These are phyloP conservation scores for Syncephalastrum sp. DNA, from an alignment of 371 early-diverging fungal species.

Conservation along the genomic window DNA sequence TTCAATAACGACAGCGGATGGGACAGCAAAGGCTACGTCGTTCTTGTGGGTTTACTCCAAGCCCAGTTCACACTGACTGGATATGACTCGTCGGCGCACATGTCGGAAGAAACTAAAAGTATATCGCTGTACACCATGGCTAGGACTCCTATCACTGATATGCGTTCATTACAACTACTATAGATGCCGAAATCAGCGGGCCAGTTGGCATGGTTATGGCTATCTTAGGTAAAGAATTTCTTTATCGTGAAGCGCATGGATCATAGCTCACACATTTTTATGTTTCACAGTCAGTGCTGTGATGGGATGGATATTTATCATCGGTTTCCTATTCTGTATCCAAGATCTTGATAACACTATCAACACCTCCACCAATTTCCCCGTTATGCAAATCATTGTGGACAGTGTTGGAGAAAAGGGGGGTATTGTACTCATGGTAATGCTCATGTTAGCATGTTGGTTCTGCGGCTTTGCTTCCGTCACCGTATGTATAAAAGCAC, in stretches of 20 bases:
- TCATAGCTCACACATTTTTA: neutral
- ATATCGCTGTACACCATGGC: conserved; percentile 34
- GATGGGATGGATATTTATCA: conserved; percentile 40
- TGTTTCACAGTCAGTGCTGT: conserved; percentile 24
- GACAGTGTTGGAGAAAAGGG: conserved; percentile 51
- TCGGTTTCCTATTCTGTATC: conserved; percentile 39
- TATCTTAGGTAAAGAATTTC: conserved; percentile 3
- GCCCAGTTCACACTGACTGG: conserved; percentile 48
- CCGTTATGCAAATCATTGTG: conserved; percentile 48
- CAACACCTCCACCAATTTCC: conserved; percentile 36
- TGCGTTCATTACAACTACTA: neutral
- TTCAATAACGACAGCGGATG: conserved; percentile 40
- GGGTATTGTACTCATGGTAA: conserved; percentile 51
- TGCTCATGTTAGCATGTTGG: conserved; percentile 57
- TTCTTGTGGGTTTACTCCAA: conserved; percentile 31
- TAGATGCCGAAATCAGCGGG: conserved; percentile 3
- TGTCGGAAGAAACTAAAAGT: conserved; percentile 69
- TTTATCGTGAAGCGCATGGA: neutral
- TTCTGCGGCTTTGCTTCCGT: conserved; percentile 58
- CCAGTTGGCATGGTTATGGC: conserved; percentile 14
- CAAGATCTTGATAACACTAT: conserved; percentile 47
- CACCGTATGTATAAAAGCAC: conserved; percentile 20
- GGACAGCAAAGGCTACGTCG: conserved; percentile 24
- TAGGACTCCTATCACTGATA: conserved; percentile 24
- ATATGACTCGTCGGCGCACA: conserved; percentile 69